Evolutionary conservation across 345 rosid species (phyloP).

Genomic region (Sapria himalayana): DNA sequence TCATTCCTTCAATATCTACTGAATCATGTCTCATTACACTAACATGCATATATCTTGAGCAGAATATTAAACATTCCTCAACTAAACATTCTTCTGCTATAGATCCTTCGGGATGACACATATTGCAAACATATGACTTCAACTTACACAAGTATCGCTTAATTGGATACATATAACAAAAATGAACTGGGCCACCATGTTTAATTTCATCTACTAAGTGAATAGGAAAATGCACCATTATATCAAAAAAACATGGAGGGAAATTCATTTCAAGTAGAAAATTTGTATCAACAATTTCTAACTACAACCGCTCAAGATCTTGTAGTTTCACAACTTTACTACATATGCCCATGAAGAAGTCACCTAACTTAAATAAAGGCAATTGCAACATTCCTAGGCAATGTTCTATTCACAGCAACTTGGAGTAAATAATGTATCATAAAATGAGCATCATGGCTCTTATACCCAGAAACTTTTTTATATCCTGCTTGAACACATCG

Average conservation of each 20-base stretch:
- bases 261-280: slow-evolving; percentile 6
- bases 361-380: not conserved
- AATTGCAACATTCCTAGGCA: not conserved
- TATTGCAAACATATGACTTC: not conserved
- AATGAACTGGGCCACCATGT: not conserved
- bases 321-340: not conserved
- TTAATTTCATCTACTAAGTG: not conserved
- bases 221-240: slow-evolving; percentile 4
- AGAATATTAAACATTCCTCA: not conserved
- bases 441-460: not conserved
- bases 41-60: slow-evolving; percentile 2
- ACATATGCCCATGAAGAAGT: not conserved
- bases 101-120: not conserved
- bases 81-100: not conserved
- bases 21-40: no score
- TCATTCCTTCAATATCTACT: no score
- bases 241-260: slow-evolving; percentile 1
- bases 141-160: not conserved
- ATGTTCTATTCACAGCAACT: not conserved
- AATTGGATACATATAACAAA: not conserved
- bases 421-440: not conserved
- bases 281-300: not conserved
- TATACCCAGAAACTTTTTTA: not conserved
- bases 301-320: not conserved
- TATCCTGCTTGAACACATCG: not conserved